Conservation (phyloP, 495 filamentous ascomycete species). For the Annulohypoxylon nitens region DNA sequence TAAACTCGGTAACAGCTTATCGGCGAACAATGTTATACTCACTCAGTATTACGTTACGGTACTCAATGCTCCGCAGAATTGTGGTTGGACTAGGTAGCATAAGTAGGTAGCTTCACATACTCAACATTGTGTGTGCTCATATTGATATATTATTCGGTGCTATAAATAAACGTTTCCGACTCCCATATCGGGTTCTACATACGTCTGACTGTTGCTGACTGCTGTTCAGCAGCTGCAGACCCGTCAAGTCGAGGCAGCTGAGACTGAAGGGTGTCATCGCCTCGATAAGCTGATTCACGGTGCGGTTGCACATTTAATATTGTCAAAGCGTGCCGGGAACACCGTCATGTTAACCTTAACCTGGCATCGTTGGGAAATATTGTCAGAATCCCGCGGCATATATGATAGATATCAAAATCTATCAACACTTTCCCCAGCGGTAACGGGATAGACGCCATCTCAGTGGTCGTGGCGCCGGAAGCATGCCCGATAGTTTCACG, state of each 20-base stretch:
- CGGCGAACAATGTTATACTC: neutral
- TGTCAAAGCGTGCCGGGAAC: neutral
- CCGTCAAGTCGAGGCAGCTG: neutral
- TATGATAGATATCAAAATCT: constrained; percentile 1
- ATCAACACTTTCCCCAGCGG: neutral
- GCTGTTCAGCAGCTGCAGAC: neutral
- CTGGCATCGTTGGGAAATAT: neutral
- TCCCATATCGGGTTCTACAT: neutral
- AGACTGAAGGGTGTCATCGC: neutral
- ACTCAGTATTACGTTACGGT: neutral
- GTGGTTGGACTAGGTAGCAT: neutral
- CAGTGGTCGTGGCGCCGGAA: neutral
- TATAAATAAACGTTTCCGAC: neutral
- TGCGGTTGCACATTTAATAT: neutral
- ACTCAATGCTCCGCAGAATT: constrained; percentile 3
- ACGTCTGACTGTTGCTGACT: neutral
- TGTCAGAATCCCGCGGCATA: neutral
- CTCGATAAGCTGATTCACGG: neutral
- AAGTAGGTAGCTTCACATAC: neutral
- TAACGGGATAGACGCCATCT: neutral
- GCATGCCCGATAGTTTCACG: neutral
- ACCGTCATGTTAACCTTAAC: neutral
- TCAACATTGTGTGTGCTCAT: neutral
- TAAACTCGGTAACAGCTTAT: constrained; percentile 26
- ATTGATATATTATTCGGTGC: neutral